These are phyloP conservation scores for Podospora fimiseda DNA, from an alignment of 495 filamentous ascomycete species.

Conservation along the genomic window DNA sequence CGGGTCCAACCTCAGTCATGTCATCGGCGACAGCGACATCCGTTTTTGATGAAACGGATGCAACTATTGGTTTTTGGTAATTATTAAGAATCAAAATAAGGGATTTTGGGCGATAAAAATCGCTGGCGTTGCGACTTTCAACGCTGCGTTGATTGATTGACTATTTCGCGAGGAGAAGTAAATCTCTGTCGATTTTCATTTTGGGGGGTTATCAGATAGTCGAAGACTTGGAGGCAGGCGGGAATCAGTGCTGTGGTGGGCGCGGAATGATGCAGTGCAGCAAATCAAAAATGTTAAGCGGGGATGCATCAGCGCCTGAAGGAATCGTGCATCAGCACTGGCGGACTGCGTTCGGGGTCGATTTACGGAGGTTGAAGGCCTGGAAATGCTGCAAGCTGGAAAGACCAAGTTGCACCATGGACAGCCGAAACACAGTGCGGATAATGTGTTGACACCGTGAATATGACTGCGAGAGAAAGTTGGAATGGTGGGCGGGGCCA, in stretches of 20 bases:
- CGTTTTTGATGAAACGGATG: conserved; percentile 52
- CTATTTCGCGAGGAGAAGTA: conserved; percentile 19
- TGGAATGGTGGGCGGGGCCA: not conserved
- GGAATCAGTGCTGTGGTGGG: conserved; percentile 6
- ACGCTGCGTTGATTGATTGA: conserved; percentile 25
- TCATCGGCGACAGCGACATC: conserved; percentile 52
- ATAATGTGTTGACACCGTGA: not conserved
- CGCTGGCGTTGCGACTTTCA: conserved; percentile 63
- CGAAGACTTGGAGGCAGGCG: conserved; percentile 2
- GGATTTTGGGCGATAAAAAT: conserved; percentile 48
- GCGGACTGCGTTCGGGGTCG: conserved; percentile 5
- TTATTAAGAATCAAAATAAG: conserved; percentile 24
- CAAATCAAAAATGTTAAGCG: conserved; percentile 26
- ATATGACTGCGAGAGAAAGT: not conserved
- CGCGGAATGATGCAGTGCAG: conserved; percentile 4
- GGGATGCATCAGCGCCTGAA: conserved; percentile 17
- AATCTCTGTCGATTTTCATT: conserved; percentile 26
- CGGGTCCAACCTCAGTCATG: conserved; percentile 53
- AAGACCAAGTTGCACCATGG: not conserved
- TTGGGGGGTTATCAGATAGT: conserved; percentile 19
- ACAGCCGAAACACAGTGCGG: conserved; percentile 10
- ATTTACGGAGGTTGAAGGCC: conserved; percentile 4
- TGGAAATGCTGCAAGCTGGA: conserved; percentile 7
- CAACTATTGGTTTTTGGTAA: conserved; percentile 26
- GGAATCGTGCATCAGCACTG: conserved; percentile 8